phyloP scores from a whole-genome alignment of 495 filamentous ascomycete species.

The Clavariopsis aquatica region DNA sequence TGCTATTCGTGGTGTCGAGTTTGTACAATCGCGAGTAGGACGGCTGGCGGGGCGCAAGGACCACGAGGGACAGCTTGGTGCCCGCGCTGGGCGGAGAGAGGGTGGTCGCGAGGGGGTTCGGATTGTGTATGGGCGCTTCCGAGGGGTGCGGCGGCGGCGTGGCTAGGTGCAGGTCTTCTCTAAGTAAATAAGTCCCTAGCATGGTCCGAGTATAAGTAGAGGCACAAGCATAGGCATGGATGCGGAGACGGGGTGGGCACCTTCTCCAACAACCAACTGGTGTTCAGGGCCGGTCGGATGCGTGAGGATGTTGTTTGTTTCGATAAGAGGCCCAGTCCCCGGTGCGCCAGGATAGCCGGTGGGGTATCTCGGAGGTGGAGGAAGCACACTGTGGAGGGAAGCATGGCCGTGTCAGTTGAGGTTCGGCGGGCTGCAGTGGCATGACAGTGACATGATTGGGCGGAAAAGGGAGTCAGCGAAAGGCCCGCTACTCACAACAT shows the following conservation, averaged over 20 bases:
- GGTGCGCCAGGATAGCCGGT: constrained; percentile 68
- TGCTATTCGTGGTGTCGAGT: constrained; percentile 50
- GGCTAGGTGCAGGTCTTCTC: constrained; percentile 87
- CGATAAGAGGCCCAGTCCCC: constrained; percentile 69
- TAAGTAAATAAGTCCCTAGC: constrained; percentile 80
- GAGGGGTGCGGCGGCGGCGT: constrained; percentile 94
- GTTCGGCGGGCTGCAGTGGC: constrained; percentile 13
- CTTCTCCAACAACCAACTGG: constrained; percentile 90
- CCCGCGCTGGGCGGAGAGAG: constrained; percentile 78
- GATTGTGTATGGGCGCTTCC: constrained; percentile 79
- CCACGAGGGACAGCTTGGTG: constrained; percentile 79
- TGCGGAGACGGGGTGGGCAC: constrained; percentile 47
- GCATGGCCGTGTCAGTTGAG: constrained; percentile 14
- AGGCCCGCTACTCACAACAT: constrained; percentile 37
- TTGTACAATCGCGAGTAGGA: constrained; percentile 58
- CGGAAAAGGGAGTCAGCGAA: neutral
- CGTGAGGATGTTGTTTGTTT: constrained; percentile 85
- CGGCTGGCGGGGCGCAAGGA: constrained; percentile 62
- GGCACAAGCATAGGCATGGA: constrained; percentile 4
- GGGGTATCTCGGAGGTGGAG: constrained; percentile 82
- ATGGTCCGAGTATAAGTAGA: constrained; percentile 31
- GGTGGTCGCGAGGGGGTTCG: constrained; percentile 85
- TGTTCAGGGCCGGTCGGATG: constrained; percentile 77
- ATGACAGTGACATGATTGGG: constrained; percentile 26
- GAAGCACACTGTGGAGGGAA: constrained; percentile 64